Evolutionary conservation across 257 asterid species (phyloP).

Genomic region (Nicotiana attenuata): DNA sequence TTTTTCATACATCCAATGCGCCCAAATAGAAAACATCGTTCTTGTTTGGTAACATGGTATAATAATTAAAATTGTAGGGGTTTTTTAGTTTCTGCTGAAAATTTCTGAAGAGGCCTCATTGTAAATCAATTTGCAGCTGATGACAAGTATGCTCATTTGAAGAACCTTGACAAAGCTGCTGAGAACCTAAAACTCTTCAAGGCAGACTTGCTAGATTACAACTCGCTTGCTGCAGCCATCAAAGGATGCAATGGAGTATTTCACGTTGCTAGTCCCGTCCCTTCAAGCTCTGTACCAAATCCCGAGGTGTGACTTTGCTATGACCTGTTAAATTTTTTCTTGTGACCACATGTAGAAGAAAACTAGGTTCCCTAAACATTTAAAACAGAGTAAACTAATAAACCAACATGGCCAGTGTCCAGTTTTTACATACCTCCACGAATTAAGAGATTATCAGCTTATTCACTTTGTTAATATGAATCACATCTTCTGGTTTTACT

Average conservation of each 20-base stretch:
- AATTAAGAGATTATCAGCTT: too few relatives aligned
- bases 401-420: background rate
- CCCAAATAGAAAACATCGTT: background rate
- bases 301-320: conserved; percentile 47
- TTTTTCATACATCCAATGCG: background rate
- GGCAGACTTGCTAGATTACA: conserved; percentile 69
- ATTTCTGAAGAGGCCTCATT: background rate
- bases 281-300: conserved; percentile 49
- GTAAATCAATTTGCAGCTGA: conserved; percentile 32
- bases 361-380: background rate
- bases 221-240: conserved; percentile 56
- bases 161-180: conserved; percentile 44
- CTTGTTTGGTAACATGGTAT: background rate
- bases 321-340: background rate
- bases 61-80: background rate
- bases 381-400: background rate
- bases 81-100: background rate
- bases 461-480: background rate
- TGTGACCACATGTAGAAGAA: background rate
- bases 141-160: conserved; percentile 52
- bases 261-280: conserved; percentile 82
- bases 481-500: background rate
- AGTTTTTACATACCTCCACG: too few relatives aligned
- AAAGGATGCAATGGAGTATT: conserved; percentile 70
- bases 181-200: conserved; percentile 49